Evolutionary conservation across 495 filamentous ascomycete genomes (phyloP), one percentile per base, ranked within the genome.

Genomic region (Peziza echinospora): DNA sequence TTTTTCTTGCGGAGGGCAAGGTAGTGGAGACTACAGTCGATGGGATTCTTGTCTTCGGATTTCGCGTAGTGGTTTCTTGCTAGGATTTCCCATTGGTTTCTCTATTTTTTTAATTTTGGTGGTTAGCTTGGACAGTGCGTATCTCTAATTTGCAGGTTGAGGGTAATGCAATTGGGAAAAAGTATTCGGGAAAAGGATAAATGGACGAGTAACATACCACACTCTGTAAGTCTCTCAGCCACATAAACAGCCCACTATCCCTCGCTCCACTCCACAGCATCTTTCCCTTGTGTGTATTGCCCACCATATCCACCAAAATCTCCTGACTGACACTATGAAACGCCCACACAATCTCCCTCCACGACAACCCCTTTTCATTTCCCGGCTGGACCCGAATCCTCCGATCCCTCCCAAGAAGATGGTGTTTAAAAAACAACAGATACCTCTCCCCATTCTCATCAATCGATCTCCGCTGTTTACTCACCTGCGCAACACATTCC

Each of bases 311-410:
- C 1, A 83, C 64, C 6, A 99, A 66, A 37, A 96, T 89, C 58
- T 96, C 91, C 61, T 99, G 89, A 47, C 82, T 93, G 11, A 64
- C 70, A 51, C 84, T 92, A 61, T 94, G 84, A 53, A 79, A 87
- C 19, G 87, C 91, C 85, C 87, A 96, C 42, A 80, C 78, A 48
- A 93, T 87, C 55, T 94, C 87, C 60, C 91, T 69, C 83, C 85
- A 99, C 4, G 81, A 80, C 52, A 94, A 74, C 17, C 73, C 68
- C 41, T 22, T 22, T 37, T 37, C 30, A 3, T 37, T 37, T 13
- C 13, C 13, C 13, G 30, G n/a, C n/a, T n/a, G n/a, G n/a, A n/a
- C 19, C 13, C 19, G 3, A 37, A 37, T 11, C 19, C 30, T 37
- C 69, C 67, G 61, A 71, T 78, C 46, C 7, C 48, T 45, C 24